phyloP scores from a whole-genome alignment of 306 rosid genomes.

The Trifolium repens region DNA sequence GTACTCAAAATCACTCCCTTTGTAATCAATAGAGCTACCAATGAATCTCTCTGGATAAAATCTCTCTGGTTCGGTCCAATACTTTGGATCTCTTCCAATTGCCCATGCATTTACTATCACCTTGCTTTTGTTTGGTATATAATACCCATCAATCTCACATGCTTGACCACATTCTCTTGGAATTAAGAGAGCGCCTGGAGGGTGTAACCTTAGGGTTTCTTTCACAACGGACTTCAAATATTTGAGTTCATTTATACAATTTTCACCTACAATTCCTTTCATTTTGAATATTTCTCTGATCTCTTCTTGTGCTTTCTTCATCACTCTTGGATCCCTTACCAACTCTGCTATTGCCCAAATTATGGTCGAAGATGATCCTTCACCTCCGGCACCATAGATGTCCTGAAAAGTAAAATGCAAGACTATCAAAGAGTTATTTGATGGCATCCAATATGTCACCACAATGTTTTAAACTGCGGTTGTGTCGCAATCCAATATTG shows the following conservation, averaged over 20 bases:
- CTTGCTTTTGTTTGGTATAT: constrained; percentile 36
- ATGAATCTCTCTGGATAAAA: constrained; percentile 45
- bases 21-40: constrained; percentile 25
- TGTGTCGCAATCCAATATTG: too few relatives aligned
- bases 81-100: constrained; percentile 49
- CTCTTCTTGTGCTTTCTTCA: not conserved
- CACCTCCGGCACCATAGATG: not conserved
- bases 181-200: not conserved
- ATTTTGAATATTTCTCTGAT: not conserved
- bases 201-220: not conserved
- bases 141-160: constrained; percentile 35
- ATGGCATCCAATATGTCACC: too few relatives aligned
- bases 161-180: not conserved
- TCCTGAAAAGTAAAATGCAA: not conserved
- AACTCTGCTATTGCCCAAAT: not conserved
- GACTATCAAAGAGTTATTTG: too few relatives aligned
- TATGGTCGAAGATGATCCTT: not conserved
- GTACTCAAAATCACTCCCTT: constrained; percentile 39
- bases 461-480: too few relatives aligned
- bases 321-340: not conserved
- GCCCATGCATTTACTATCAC: constrained; percentile 49
- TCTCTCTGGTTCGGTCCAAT: constrained; percentile 34
- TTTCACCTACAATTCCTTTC: not conserved
- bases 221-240: not conserved
- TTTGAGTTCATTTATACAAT: not conserved